Conservation (phyloP, 2,329 filamentous ascomycete genomes). For the Diaporthe vexans region DNA sequence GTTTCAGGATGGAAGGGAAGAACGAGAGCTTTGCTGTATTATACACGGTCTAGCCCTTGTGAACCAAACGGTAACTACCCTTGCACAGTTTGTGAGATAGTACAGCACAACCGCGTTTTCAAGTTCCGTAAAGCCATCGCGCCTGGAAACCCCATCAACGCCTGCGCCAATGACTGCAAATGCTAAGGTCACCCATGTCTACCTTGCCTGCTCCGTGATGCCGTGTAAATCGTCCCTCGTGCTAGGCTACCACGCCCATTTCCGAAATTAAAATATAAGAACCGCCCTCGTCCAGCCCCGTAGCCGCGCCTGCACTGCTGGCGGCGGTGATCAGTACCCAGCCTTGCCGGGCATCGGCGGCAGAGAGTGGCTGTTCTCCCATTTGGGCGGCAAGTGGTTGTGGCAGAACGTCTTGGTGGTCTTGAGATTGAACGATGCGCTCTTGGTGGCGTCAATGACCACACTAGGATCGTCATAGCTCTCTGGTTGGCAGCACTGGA, state of each 20-base stretch:
- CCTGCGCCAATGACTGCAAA: slow-evolving; percentile 28
- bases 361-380: slow-evolving; percentile 58
- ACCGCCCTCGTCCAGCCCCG: background rate
- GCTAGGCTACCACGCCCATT: background rate
- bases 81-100: slow-evolving; percentile 5
- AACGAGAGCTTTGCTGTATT: background rate
- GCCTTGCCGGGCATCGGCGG: slow-evolving; percentile 66
- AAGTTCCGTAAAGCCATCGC: background rate
- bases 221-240: background rate
- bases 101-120: slow-evolving; percentile 7
- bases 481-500: slow-evolving; percentile 85
- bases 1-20: background rate
- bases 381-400: slow-evolving; percentile 67
- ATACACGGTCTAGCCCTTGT: slow-evolving; percentile 8
- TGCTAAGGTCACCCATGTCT: slow-evolving; percentile 21
- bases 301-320: background rate
- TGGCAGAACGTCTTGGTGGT: slow-evolving; percentile 70
- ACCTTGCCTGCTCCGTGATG: slow-evolving; percentile 1
- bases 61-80: slow-evolving; percentile 20
- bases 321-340: slow-evolving; percentile 59
- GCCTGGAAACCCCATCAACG: slow-evolving; percentile 13
- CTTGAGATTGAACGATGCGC: slow-evolving; percentile 58
- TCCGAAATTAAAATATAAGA: background rate
- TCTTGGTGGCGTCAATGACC: slow-evolving; percentile 74
- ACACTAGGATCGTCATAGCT: slow-evolving; percentile 74